Percentiles rank a stretch among this genome's conserved stretches.
Conservation (phyloP, 83 land plant species). For the Thuja plicata region DNA sequence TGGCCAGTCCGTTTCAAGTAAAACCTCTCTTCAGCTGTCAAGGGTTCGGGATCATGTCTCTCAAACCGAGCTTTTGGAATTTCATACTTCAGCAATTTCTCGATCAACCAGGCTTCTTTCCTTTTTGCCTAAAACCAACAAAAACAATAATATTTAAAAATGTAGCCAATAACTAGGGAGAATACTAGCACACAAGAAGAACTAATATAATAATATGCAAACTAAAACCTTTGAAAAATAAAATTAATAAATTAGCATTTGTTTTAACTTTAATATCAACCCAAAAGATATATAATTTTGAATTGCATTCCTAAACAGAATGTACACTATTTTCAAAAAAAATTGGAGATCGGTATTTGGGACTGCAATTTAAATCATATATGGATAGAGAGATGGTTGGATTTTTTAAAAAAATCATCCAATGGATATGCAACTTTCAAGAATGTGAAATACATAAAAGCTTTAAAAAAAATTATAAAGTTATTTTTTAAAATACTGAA, state of each 20-base stretch:
- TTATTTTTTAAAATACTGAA: no score
- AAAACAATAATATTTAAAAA: not conserved
- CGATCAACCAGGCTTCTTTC: slow-evolving; percentile 56
- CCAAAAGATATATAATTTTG: not conserved
- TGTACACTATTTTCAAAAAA: no score
- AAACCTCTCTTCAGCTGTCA: slow-evolving; percentile 76
- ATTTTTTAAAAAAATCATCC: no score
- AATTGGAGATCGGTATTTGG: no score
- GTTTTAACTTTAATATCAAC: not conserved
- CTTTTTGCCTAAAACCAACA: slow-evolving; percentile 56
- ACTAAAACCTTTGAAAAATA: not conserved
- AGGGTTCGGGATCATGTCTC: slow-evolving; percentile 53
- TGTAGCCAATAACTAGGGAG: not conserved
- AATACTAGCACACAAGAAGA: not conserved
- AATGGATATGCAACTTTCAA: no score
- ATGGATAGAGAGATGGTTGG: no score
- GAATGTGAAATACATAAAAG: no score
- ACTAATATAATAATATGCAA: not conserved
- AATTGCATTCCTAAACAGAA: not conserved
- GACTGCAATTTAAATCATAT: no score
- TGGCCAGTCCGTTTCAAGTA: slow-evolving; percentile 68
- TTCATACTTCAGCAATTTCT: slow-evolving; percentile 59
- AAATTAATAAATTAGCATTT: not conserved
- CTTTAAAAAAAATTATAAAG: no score
- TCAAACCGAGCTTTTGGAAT: slow-evolving; percentile 45